These are phyloP conservation scores for Colletotrichum filicis DNA, from an alignment of 2,329 filamentous ascomycete genomes.

Conservation along the genomic window DNA sequence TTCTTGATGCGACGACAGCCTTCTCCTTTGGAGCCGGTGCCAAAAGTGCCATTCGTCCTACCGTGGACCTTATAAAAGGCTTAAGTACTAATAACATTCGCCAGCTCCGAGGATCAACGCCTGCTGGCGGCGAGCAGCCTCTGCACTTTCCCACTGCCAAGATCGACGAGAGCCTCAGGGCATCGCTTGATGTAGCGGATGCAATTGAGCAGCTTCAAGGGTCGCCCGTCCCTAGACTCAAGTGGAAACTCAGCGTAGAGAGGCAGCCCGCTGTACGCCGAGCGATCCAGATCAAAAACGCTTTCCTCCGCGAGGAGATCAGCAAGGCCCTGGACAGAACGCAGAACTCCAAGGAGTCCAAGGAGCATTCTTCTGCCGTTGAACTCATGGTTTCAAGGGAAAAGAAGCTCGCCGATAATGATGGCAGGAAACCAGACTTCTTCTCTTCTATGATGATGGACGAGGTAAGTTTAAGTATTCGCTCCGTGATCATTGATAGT, in stretches of 20 bases:
- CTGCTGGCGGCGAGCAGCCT: background rate
- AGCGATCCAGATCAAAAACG: background rate
- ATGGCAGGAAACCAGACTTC: background rate
- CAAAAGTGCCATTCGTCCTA: background rate
- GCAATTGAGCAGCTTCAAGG: background rate
- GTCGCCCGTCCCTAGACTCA: background rate
- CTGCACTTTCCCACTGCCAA: background rate
- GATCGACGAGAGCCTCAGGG: background rate
- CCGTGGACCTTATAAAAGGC: background rate
- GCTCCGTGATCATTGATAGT: too few relatives aligned
- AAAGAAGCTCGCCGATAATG: background rate
- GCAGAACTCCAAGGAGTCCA: background rate
- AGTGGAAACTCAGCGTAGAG: background rate
- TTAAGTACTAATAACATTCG: background rate
- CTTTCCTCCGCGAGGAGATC: background rate
- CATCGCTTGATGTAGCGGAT: background rate
- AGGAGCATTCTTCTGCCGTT: background rate
- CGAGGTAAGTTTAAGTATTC: background rate
- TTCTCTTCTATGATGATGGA: background rate
- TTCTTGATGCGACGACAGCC: slow-evolving; percentile 45
- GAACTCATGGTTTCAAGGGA: background rate
- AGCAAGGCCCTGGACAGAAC: background rate
- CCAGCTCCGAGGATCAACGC: background rate
- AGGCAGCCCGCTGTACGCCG: background rate
- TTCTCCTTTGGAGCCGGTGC: slow-evolving; percentile 39